A percentile compares a stretch with the other conserved stretches of the same genome.
Conservation (phyloP, 495 filamentous ascomycete genomes). For the Lineolata rhizophorae region DNA sequence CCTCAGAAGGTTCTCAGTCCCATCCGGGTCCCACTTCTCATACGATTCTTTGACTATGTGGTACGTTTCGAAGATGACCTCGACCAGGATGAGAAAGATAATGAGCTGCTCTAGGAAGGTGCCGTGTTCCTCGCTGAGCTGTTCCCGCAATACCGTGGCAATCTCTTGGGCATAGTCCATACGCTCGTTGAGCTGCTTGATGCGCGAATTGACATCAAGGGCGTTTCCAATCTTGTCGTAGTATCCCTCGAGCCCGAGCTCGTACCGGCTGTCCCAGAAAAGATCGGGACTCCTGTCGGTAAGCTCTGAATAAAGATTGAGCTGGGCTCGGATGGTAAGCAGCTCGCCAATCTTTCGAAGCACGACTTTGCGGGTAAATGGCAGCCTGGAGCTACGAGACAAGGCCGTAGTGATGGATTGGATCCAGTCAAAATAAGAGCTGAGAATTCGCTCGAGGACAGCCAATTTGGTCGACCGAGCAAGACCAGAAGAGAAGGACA, state of each 20-base stretch:
- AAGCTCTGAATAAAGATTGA: slow-evolving; percentile 92
- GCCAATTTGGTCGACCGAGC: slow-evolving; percentile 88
- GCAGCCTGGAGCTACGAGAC: slow-evolving; percentile 38
- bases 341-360: slow-evolving; percentile 85
- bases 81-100: slow-evolving; percentile 78
- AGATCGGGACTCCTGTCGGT: slow-evolving; percentile 89
- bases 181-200: slow-evolving; percentile 82
- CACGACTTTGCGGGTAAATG: slow-evolving; percentile 57
- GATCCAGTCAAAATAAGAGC: slow-evolving; percentile 66
- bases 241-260: slow-evolving; percentile 68
- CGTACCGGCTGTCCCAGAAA: slow-evolving; percentile 85
- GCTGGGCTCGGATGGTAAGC: slow-evolving; percentile 69
- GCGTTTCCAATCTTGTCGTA: slow-evolving; percentile 83
- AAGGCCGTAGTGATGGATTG: slow-evolving; percentile 51
- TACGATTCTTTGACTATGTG: slow-evolving; percentile 35
- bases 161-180: slow-evolving; percentile 97
- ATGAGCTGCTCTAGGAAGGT: slow-evolving; percentile 91
- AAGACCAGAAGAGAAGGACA: slow-evolving; percentile 91
- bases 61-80: slow-evolving; percentile 53
- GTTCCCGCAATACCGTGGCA: slow-evolving; percentile 68
- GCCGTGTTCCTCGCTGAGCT: slow-evolving; percentile 73
- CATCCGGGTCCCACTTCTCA: slow-evolving; percentile 18
- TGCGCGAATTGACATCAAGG: slow-evolving; percentile 79
- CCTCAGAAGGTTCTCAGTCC: slow-evolving; percentile 4
- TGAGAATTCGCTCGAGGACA: slow-evolving; percentile 70